These are phyloP conservation scores for Arxiozyma telluris DNA, from an alignment of 1,139 yeast species.

Conservation along the genomic window DNA sequence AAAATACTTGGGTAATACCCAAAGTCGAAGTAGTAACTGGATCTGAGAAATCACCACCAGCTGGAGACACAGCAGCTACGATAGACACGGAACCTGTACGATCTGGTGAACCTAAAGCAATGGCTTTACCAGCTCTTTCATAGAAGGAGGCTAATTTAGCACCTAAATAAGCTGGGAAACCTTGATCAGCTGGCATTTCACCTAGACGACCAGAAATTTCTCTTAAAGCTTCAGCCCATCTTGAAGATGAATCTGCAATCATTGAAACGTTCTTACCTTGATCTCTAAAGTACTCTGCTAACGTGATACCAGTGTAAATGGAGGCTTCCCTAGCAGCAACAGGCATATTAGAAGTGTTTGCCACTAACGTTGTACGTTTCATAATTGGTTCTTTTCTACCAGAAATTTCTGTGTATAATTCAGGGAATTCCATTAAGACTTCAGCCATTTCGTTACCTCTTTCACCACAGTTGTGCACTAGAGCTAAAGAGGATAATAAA, in stretches of 20 bases:
- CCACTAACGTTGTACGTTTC: conserved; percentile 98
- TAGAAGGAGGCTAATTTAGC: conserved; percentile 97
- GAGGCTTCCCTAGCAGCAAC: conserved; percentile 99
- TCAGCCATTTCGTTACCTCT: conserved; percentile 99
- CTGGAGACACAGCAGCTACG: conserved; percentile 99
- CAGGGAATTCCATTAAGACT: conserved; percentile 99
- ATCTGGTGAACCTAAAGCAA: conserved; percentile 92
- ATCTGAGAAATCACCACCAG: conserved; percentile 99
- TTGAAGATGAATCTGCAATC: conserved; percentile 99
- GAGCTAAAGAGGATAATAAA: conserved; percentile 32
- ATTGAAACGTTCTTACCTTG: conserved; percentile 98
- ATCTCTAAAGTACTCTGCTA: conserved; percentile 98
- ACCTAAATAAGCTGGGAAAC: conserved; percentile 99
- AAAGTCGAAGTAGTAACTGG: conserved; percentile 97
- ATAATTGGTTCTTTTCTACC: conserved; percentile 97
- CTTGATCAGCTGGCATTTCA: conserved; percentile 99
- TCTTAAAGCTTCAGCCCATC: conserved; percentile 99
- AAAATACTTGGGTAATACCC: conserved; percentile 98
- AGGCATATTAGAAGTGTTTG: conserved; percentile 98
- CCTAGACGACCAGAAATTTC: conserved; percentile 99
- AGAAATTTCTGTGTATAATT: conserved; percentile 76
- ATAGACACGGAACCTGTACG: conserved; percentile 96
- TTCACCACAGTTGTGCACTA: conserved; percentile 60
- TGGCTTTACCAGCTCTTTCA: conserved; percentile 98
- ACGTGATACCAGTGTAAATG: conserved; percentile 95